Evolutionary conservation across 345 rosid species (phyloP), one percentile per base, ranked within the genome.

Genomic region (Mallotus nudiflorus): DNA sequence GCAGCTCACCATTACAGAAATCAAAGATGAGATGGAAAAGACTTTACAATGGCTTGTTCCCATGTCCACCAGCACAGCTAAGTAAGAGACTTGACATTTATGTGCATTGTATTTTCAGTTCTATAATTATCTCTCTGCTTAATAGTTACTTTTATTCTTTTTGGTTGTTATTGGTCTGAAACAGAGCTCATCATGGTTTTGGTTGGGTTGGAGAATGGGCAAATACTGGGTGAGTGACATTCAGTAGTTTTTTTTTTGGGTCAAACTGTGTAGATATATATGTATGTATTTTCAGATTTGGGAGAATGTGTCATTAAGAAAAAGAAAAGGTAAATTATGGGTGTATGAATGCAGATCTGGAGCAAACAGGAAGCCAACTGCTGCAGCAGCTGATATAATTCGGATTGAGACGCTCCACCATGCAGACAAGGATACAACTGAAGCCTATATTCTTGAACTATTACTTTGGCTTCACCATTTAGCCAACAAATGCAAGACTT

Each of bases 331-430:
- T 66, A 48, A 71, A 31, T 55, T 11, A 22, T 44, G 70, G 52
- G 19, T 56, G n/a, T 24, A 48, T 76, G 49, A 37, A 46, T 76
- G 62, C 83, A 91, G 98, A 75, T 72, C 87, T 65, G 97, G 89
- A 39, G 66, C 66, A 40, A 85, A 82, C 66, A 73, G 81, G 70
- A 91, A 87, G 68, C 68, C 86, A 28, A 45, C 70, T 29, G 72
- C 79, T 46, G 69, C 74, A 53, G 70, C 86, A 56, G 76, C 81
- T 28, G 94, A 89, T 20, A 75, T 89, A 61, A 81, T 87, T 63
- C 86, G 88, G 16, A 83, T 93, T 7, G 97, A 93, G 80, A 91
- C 98, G 39, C 88, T 93, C 40, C 83, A 93, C 76, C 97, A 93
- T 76, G 98, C 98, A 1, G 85, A 85, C 72, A 91, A 84, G 83